Percentiles rank a stretch among this genome's conserved stretches.
Evolutionary conservation across 352 stramenopile species (phyloP).

Genomic region (Pythium biforme): DNA sequence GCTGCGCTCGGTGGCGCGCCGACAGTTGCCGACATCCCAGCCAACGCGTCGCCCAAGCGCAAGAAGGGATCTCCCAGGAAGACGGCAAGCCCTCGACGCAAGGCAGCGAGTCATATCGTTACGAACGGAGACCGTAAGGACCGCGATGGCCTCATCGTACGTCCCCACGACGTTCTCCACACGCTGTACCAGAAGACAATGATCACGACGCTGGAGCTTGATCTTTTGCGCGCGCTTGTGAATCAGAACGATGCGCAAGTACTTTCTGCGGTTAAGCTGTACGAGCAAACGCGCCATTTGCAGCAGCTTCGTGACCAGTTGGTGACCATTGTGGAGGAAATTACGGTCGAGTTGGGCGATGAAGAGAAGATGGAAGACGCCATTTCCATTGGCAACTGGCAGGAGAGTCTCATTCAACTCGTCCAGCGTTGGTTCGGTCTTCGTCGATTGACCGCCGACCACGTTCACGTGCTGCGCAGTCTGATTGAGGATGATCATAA

Average conservation of each 20-base stretch:
- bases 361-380: slow-evolving; percentile 45
- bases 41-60: slow-evolving; percentile 6
- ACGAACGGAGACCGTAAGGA: background rate
- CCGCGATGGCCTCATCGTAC: slow-evolving; percentile 18
- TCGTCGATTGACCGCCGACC: slow-evolving; percentile 29
- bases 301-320: slow-evolving; percentile 42
- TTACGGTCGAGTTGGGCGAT: slow-evolving; percentile 60
- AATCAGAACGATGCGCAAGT: slow-evolving; percentile 56
- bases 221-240: slow-evolving; percentile 60
- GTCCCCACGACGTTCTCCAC: slow-evolving; percentile 40
- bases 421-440: slow-evolving; percentile 46
- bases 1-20: slow-evolving; percentile 31
- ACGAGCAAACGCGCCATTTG: slow-evolving; percentile 36
- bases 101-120: background rate
- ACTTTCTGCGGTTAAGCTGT: slow-evolving; percentile 38
- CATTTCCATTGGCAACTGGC: slow-evolving; percentile 35
- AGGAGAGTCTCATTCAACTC: slow-evolving; percentile 44
- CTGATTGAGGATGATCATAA: slow-evolving; percentile 58
- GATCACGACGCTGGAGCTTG: slow-evolving; percentile 59
- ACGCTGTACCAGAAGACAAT: slow-evolving; percentile 55
- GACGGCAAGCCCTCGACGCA: slow-evolving; percentile 5
- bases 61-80: slow-evolving; percentile 15
- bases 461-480: slow-evolving; percentile 38
- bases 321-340: slow-evolving; percentile 58
- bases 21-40: slow-evolving; percentile 17